phyloP scores from a whole-genome alignment of 1,284 basidiomycete species.

The Ustanciosporium gigantosporum region DNA sequence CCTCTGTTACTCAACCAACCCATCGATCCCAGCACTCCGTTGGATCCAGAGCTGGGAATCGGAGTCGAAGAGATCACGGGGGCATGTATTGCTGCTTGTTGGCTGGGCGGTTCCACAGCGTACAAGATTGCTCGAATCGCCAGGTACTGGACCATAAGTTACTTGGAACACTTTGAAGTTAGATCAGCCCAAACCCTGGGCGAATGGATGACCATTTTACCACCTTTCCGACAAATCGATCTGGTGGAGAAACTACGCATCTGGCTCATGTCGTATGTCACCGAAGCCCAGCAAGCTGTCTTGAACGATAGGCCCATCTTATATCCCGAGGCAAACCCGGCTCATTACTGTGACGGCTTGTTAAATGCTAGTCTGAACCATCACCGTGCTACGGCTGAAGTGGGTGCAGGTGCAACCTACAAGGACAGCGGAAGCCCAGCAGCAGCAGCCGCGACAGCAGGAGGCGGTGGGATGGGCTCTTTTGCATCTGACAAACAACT shows the following conservation, averaged over 20 bases:
- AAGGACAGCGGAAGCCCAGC: background rate
- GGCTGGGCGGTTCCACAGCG: slow-evolving; percentile 43
- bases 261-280: slow-evolving; percentile 52
- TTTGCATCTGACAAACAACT: slow-evolving; percentile 44
- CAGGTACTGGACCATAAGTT: slow-evolving; percentile 47
- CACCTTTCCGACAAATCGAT: slow-evolving; percentile 52
- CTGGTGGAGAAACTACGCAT: slow-evolving; percentile 45
- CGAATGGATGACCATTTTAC: slow-evolving; percentile 48
- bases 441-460: background rate
- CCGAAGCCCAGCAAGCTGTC: slow-evolving; percentile 51
- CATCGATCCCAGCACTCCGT: slow-evolving; percentile 23
- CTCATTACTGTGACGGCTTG: slow-evolving; percentile 44
- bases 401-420: slow-evolving; percentile 9
- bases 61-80: slow-evolving; percentile 57
- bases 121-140: slow-evolving; percentile 33
- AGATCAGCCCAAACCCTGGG: slow-evolving; percentile 44
- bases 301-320: slow-evolving; percentile 41
- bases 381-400: slow-evolving; percentile 21
- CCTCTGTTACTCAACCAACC: slow-evolving; percentile 35
- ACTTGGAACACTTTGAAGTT: slow-evolving; percentile 50
- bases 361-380: slow-evolving; percentile 31
- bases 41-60: slow-evolving; percentile 54
- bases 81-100: slow-evolving; percentile 47
- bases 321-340: slow-evolving; percentile 31
- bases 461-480: slow-evolving; percentile 18